These are phyloP conservation scores for Macaranga tanarius DNA, from an alignment of 441 rosid species.

Conservation along the genomic window DNA sequence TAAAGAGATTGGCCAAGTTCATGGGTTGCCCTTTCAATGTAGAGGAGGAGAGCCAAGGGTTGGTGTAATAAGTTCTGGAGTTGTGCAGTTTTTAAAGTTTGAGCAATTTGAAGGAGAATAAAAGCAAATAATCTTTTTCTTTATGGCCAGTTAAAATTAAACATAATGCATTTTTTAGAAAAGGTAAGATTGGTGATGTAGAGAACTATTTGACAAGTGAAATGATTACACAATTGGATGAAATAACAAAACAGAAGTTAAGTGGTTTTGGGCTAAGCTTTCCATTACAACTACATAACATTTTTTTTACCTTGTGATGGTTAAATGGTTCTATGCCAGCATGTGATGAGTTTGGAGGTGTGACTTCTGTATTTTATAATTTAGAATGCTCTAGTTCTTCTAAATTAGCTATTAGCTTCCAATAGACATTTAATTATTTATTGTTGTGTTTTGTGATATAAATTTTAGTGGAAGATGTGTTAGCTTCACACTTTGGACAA, in stretches of 20 bases:
- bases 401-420: no score
- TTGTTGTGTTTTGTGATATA: no score
- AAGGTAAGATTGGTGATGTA: constrained; percentile 22
- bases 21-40: constrained; percentile 10
- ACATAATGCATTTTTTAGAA: background rate
- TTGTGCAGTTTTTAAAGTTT: background rate
- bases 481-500: no score
- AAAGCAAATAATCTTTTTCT: background rate
- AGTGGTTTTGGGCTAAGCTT: constrained; percentile 1
- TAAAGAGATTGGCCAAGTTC: constrained; percentile 2
- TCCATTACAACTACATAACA: background rate
- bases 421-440: no score
- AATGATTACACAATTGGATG: constrained; percentile 16
- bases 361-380: no score
- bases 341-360: no score
- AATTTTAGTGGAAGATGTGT: no score
- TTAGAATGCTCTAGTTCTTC: no score
- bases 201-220: constrained; percentile 20
- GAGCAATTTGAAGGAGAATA: constrained; percentile 11
- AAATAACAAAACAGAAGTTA: constrained; percentile 9
- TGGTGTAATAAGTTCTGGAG: background rate
- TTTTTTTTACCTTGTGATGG: background rate
- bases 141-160: background rate
- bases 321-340: no score
- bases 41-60: constrained; percentile 9